Base-by-base conservation (phyloP, 129 eudicot species). In the Chrysanthemum seticuspe region DNA sequence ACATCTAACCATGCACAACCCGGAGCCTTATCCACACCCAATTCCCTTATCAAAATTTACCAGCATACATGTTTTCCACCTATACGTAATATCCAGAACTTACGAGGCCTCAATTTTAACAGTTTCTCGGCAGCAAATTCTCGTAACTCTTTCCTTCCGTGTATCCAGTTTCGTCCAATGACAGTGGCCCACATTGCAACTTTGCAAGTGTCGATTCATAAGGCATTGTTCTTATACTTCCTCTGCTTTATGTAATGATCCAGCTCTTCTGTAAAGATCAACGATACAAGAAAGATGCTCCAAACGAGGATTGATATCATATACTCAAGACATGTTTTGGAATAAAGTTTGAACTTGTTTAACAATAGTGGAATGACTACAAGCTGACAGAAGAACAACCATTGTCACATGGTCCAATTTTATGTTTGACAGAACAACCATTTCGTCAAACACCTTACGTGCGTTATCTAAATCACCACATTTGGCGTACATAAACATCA, bases 311-410 rank as follows among this genome's bases (percentile, higher is more conserved):
- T 18, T 83, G 57, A 89, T 49, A 49, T 77, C 74, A 74, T 86
- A 87, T 25, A 77, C 75, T 15, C 58, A 73, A 10, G 18, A 67
- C 92, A 87, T 89, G 13, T 79, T 71, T 6, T 87, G 78, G 73
- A 87, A 87, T 31, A 89, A 23, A 34, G 72, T 57, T 78, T 78
- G 90, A 70, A 90, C 92, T 76, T 83, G 86, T 48, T 71, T 81
- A 49, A 89, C 85, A 23, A 89, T 83, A 54, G 87, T 86, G 0
- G 88, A 89, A 79, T 89, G 92, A 78, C 92, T 87, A 76, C 96
- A 89, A 58, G 96, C 90, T 56, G 92, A 82, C 48, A 87, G 67
- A 59, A 89, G 71, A 10, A 90, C 75, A 10, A 90, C 75, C 88
- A 87, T 71, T 23, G 86, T 83, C 29, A 89, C 79, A 59, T 87